Evolutionary conservation across 768 basidiomycete species (phyloP).

Genomic region (Russula griseocarnosa): DNA sequence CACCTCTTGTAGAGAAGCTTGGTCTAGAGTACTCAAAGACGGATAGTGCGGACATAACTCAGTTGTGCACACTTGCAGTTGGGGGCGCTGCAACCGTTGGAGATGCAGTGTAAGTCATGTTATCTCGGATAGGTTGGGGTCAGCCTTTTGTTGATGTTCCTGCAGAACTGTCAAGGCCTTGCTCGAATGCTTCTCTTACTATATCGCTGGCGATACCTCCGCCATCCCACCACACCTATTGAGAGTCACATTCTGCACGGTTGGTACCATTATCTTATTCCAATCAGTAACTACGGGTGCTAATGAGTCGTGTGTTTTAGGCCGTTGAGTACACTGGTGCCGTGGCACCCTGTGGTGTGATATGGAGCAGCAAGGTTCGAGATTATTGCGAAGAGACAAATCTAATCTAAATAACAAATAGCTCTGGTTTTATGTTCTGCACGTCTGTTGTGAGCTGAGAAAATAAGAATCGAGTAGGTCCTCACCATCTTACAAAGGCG

Average conservation of each 20-base stretch:
- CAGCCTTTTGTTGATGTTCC: conserved; percentile 30
- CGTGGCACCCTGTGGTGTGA: too few species aligned
- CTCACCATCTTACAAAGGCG: conserved; percentile 85
- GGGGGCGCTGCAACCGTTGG: conserved; percentile 47
- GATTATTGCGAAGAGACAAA: too few species aligned
- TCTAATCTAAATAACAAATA: conserved; percentile 44
- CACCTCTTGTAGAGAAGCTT: conserved; percentile 70
- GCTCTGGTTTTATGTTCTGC: conserved; percentile 64
- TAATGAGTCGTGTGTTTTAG: conserved; percentile 35
- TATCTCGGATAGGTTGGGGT: neutral
- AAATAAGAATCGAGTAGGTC: conserved; percentile 13
- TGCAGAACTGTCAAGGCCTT: conserved; percentile 73
- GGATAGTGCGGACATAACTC: conserved; percentile 65
- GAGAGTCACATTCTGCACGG: conserved; percentile 48
- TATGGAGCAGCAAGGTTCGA: too few species aligned
- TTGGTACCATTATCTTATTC: conserved; percentile 33
- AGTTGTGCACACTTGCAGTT: conserved; percentile 74
- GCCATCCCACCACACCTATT: conserved; percentile 79
- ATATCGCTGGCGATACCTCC: conserved; percentile 67
- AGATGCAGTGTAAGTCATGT: conserved; percentile 38
- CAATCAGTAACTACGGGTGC: neutral
- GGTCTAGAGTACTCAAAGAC: conserved; percentile 68
- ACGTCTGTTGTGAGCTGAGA: neutral
- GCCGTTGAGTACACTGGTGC: conserved; percentile 71
- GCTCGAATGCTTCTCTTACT: conserved; percentile 62